Evolutionary conservation across 164 flowering plant species (phyloP).

Genomic region (Litsea cubeba): DNA sequence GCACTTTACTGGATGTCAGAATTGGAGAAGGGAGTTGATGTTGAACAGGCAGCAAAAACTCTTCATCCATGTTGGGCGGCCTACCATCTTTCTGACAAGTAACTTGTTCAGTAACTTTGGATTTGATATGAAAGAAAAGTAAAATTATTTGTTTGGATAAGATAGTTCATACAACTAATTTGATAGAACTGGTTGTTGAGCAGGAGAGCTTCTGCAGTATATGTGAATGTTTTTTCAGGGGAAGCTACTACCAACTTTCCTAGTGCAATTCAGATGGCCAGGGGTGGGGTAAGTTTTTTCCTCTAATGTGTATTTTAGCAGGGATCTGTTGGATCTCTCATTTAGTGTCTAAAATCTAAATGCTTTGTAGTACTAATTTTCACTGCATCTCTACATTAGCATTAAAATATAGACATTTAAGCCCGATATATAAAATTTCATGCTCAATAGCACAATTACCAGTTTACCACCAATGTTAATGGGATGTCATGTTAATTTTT

Average conservation of each 20-base stretch:
- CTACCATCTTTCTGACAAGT: slow-evolving; percentile 64
- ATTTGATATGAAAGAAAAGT: not conserved
- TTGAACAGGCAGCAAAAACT: slow-evolving; percentile 50
- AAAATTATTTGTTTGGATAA: not conserved
- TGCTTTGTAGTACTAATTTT: not conserved
- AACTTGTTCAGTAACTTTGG: not conserved
- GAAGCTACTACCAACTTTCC: slow-evolving; percentile 73
- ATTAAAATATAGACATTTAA: not conserved
- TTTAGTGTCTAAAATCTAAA: too few species aligned
- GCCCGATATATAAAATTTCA: not conserved
- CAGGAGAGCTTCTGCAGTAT: slow-evolving; percentile 71
- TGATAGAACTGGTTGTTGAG: not conserved
- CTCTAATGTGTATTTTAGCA: not conserved
- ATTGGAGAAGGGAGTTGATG: slow-evolving; percentile 57
- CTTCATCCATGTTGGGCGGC: slow-evolving; percentile 90
- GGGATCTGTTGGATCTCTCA: not conserved
- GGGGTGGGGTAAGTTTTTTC: slow-evolving; percentile 71
- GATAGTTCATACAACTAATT: not conserved
- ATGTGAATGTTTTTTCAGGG: slow-evolving; percentile 68
- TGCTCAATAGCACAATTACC: not conserved
- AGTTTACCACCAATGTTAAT: not conserved
- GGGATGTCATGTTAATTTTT: not conserved
- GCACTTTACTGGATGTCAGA: slow-evolving; percentile 85
- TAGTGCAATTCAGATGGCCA: slow-evolving; percentile 55
- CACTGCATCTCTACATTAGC: not conserved